Percentiles rank a stretch among this genome's conserved stretches.
Conservation (phyloP, 2,329 filamentous ascomycete species). For the Cladophialophora carrionii region DNA sequence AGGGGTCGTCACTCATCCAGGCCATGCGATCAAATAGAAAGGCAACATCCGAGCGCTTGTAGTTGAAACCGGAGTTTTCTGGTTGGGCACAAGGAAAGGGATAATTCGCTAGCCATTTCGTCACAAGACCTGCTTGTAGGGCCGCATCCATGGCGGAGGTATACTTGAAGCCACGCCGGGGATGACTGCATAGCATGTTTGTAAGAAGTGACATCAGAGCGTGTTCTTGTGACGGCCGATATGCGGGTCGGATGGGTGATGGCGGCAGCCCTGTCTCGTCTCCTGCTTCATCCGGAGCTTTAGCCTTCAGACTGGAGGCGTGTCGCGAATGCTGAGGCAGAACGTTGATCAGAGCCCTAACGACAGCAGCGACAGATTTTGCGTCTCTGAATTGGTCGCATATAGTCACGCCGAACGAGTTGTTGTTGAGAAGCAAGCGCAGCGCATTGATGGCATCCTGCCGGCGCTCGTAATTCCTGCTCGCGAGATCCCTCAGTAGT, state of each 20-base stretch:
- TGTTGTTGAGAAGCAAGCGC: conserved; percentile 46
- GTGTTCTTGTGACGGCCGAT: conserved; percentile 48
- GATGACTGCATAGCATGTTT: conserved; percentile 62
- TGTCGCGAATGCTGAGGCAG: conserved; percentile 30
- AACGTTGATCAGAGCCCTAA: conserved; percentile 35
- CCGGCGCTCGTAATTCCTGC: conserved; percentile 45
- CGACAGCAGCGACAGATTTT: conserved; percentile 41
- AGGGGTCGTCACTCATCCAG: conserved; percentile 48
- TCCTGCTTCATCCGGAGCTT: conserved; percentile 42
- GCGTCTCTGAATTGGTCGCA: conserved; percentile 26
- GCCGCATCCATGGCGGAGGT: conserved; percentile 50
- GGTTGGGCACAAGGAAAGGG: conserved; percentile 63
- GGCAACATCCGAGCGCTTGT: conserved; percentile 47
- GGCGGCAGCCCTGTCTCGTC: conserved; percentile 38
- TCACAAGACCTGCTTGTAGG: conserved; percentile 67
- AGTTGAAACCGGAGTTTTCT: conserved; percentile 50
- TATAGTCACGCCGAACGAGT: conserved; percentile 22
- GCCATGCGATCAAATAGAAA: conserved; percentile 45
- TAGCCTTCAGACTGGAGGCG: conserved; percentile 23
- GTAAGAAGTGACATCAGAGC: conserved; percentile 60
- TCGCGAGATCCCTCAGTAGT: conserved; percentile 49
- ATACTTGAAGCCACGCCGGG: conserved; percentile 10
- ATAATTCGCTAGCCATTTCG: conserved; percentile 74
- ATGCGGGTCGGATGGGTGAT: conserved; percentile 32
- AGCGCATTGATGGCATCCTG: conserved; percentile 50